These are phyloP conservation scores for Phaeolepiota aurea DNA, from an alignment of 768 basidiomycete species.

Conservation along the genomic window DNA sequence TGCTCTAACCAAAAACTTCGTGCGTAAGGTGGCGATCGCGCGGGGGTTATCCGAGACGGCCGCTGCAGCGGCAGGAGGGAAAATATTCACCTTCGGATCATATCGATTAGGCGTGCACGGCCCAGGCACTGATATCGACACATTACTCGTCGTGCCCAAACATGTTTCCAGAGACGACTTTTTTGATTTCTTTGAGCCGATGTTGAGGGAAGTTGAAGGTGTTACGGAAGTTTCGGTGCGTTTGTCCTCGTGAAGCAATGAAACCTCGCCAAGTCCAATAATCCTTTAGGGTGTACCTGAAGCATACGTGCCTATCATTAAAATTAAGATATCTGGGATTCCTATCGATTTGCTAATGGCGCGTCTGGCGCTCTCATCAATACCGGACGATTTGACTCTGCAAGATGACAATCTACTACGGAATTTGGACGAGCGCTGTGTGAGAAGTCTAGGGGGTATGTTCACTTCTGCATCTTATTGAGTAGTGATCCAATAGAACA, in stretches of 20 bases:
- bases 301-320: slow-evolving; percentile 94
- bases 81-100: slow-evolving; percentile 98
- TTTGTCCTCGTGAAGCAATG: slow-evolving; percentile 9
- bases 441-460: slow-evolving; percentile 87
- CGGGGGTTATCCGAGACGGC: slow-evolving; percentile 83
- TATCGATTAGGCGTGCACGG: slow-evolving; percentile 97
- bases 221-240: slow-evolving; percentile 85
- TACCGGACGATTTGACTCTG: slow-evolving; percentile 87
- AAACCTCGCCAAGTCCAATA: slow-evolving; percentile 4
- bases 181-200: slow-evolving; percentile 82
- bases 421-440: slow-evolving; percentile 90
- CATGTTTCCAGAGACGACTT: slow-evolving; percentile 96
- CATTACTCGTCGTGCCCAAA: slow-evolving; percentile 94
- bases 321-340: slow-evolving; percentile 83
- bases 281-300: slow-evolving; percentile 82
- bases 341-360: slow-evolving; percentile 95
- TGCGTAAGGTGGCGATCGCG: slow-evolving; percentile 68
- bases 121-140: slow-evolving; percentile 95
- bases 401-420: slow-evolving; percentile 87
- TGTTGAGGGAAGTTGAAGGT: slow-evolving; percentile 79
- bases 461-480: not conserved
- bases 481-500: slow-evolving; percentile 4
- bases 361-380: slow-evolving; percentile 73
- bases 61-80: slow-evolving; percentile 87
- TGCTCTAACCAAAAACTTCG: slow-evolving; percentile 88